Percentiles rank a stretch among this genome's conserved stretches.
phyloP scores from a whole-genome alignment of 169 alveolate species.

The Plasmodium falciparum region DNA sequence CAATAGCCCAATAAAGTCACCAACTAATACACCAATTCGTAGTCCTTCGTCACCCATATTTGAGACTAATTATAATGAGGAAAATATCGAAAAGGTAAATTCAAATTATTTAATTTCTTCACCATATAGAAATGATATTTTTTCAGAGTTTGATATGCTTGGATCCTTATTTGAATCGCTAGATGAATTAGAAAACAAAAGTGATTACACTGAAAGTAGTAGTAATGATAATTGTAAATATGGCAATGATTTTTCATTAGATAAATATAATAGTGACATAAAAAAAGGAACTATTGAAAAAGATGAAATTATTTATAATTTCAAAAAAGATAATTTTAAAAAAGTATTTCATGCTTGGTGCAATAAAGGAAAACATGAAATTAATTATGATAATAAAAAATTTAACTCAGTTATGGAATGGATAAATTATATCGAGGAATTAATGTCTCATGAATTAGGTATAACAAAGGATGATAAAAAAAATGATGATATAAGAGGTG shows the following conservation, averaged over 20 bases:
- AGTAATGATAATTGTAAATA: conserved; percentile 54
- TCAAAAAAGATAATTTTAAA: conserved; percentile 51
- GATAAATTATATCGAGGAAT: conserved; percentile 65
- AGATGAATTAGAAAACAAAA: conserved; percentile 64
- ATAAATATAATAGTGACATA: background rate
- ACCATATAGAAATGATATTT: conserved; percentile 64
- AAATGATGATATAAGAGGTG: background rate
- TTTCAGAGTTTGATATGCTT: conserved; percentile 70
- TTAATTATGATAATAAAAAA: conserved; percentile 67
- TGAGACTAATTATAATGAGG: conserved; percentile 67
- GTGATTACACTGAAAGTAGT: conserved; percentile 65
- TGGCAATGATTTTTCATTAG: conserved; percentile 44
- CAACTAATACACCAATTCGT: conserved; percentile 8
- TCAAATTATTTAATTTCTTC: conserved; percentile 67
- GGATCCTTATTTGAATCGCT: conserved; percentile 68
- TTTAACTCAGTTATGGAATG: conserved; percentile 73
- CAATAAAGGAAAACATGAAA: conserved; percentile 68
- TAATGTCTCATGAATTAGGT: conserved; percentile 43
- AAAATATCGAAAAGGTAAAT: conserved; percentile 59
- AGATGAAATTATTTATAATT: conserved; percentile 72
- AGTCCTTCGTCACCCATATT: conserved; percentile 52
- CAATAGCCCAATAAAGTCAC: conserved; percentile 67
- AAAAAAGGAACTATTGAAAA: conserved; percentile 44
- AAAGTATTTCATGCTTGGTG: conserved; percentile 76
- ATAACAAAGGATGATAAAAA: background rate